Percentiles rank a stretch among this genome's conserved stretches.
These are phyloP conservation scores for Candida dajiaensis DNA, from an alignment of 805 yeast genomes.

Conservation along the genomic window DNA sequence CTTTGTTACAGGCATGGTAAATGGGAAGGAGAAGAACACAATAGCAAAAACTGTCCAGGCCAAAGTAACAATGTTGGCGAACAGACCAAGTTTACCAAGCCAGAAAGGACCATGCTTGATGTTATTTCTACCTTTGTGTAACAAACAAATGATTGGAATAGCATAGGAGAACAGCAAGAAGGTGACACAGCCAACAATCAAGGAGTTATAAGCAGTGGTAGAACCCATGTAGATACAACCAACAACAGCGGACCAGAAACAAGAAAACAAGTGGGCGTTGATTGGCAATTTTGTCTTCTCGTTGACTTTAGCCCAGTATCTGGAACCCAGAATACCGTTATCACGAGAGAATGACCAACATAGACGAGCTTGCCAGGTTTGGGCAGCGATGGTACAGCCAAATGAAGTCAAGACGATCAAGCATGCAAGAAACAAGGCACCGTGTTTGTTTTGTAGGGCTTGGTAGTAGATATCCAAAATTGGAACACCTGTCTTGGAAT, in stretches of 20 bases:
- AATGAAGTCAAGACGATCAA: slow-evolving; percentile 47
- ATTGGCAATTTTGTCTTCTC: slow-evolving; percentile 45
- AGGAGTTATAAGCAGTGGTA: slow-evolving; percentile 59
- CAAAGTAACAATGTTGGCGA: slow-evolving; percentile 44
- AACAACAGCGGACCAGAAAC: slow-evolving; percentile 42
- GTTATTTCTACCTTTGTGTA: slow-evolving; percentile 42
- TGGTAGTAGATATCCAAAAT: slow-evolving; percentile 57
- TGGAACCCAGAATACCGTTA: slow-evolving; percentile 49
- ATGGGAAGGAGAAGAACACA: slow-evolving; percentile 60
- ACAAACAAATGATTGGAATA: slow-evolving; percentile 46
- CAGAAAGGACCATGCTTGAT: slow-evolving; percentile 62
- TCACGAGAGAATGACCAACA: slow-evolving; percentile 67
- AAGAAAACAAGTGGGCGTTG: slow-evolving; percentile 49
- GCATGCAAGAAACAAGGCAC: slow-evolving; percentile 45
- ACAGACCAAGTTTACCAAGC: slow-evolving; percentile 48
- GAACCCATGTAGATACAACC: slow-evolving; percentile 62
- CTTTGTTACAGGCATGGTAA: slow-evolving; percentile 50
- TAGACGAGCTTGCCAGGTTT: slow-evolving; percentile 62
- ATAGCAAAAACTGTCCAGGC: slow-evolving; percentile 53
- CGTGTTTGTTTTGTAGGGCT: slow-evolving; percentile 43
- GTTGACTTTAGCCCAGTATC: slow-evolving; percentile 42
- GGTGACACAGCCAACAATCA: slow-evolving; percentile 52
- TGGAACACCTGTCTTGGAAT: slow-evolving; percentile 50
- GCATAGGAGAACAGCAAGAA: slow-evolving; percentile 51
- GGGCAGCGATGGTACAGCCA: slow-evolving; percentile 54